Base-by-base conservation (phyloP, 129 eudicot species). In the Dittrichia graveolens region DNA sequence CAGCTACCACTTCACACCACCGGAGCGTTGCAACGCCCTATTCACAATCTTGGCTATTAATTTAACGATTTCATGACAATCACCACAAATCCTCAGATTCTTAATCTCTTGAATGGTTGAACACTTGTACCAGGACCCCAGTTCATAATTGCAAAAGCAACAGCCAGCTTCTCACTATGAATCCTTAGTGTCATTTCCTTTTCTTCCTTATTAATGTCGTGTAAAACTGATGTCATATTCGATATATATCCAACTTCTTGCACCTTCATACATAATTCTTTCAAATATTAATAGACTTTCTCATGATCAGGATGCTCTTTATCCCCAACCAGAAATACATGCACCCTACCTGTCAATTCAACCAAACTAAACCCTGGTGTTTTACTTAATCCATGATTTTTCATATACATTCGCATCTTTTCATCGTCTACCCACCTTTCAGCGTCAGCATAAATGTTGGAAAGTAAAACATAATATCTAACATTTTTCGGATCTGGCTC, bases 381-480 rank as follows among this genome's bases (percentile, higher is more conserved):
- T 76, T 86, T 86, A 54, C 42, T 56, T 49, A 86, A 74, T 16
- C 86, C 83, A 31, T 73, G 80, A 31, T 45, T 58, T 65, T 83
- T 86, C 76, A 83, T 83, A 60, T 80, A 55, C 24, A 80, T 55
- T 72, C 86, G 76, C 81, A 86, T 81, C 74, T 80, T 71, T 73
- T 83, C 88, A 57, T 83, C 91, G 72, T 86, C 91, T 41, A 56
- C 71, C 91, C 91, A 86, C 73, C 88, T 83, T 75, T 84, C 91
- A 54, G 86, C 86, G 78, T 86, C 88, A 56, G 88, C 91, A 61
- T 86, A 86, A 31, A 86, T 83, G 48, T 86, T 86, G 2, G 86
- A 81, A 67, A 86, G 88, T 75, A 81, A 40, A 40, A 86, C 91
- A 68, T 86, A 86, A 61, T 86, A 86, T n/a, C 91, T 88, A 72